Base-by-base conservation (phyloP, 345 rosid species). In the Acer campestre region DNA sequence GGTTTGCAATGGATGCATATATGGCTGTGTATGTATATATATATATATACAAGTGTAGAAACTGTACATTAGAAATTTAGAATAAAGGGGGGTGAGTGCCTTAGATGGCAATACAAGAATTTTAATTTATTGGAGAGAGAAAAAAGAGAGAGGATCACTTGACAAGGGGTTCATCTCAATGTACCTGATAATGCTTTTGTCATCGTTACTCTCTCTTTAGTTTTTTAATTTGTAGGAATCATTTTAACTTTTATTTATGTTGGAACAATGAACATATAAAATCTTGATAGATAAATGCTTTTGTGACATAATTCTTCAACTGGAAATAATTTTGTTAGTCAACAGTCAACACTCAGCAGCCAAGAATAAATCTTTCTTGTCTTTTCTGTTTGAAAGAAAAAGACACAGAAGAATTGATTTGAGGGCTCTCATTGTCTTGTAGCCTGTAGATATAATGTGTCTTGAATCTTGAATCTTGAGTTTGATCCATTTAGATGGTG, bases 31-130 rank as follows among this genome's bases (percentile, higher is more conserved):
- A 70, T 3, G 16, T 18, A 67, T 42, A 42, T 25, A 29, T 29
- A 29, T 29, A 29, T 29, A 29, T 29, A 29, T n/a, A 18, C 10
- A 58, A 58, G n/a, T 13, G 9, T 20, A 58, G 10, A 58, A 59
- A 20, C 12, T 20, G 27, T 7, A 0, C 0, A 20, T 59, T 59
- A 59, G n/a, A n/a, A n/a, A n/a, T n/a, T n/a, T n/a, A n/a, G 84
- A 81, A 77, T 79, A 76, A 81, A 88, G 86, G 68, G 40, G n/a
- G 56, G 56, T 44, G 48, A 8, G 49, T 87, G 77, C 83, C 89
- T 87, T 87, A 6, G 67, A 73, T 71, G 75, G 40, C 81, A 86
- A 81, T 80, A 23, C 59, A 86, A 82, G 89, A 40, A 85, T 76
- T 78, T 78, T 27, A 17, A 64, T 67, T 78, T 56, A 29, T 74